Conservation (phyloP, 164 flowering plant species). For the Vitis riparia region DNA sequence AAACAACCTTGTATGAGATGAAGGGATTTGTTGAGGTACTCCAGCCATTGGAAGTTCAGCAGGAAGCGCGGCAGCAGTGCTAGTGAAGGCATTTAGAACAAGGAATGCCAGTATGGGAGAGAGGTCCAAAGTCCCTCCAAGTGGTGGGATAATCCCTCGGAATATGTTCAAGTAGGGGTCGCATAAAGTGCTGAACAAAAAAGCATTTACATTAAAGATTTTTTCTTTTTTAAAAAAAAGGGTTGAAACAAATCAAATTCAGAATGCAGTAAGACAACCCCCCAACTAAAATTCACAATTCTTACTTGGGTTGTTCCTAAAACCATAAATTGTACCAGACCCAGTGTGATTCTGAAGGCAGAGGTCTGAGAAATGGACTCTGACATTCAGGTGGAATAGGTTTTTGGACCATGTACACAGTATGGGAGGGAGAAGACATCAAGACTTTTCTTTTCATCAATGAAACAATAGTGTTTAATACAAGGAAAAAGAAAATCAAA, state of each 20-base stretch:
- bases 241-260: too few species aligned
- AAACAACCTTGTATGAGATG: constrained; percentile 13
- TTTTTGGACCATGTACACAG: too few species aligned
- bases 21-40: constrained; percentile 7
- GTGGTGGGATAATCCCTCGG: constrained; percentile 92
- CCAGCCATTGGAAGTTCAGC: constrained; percentile 67
- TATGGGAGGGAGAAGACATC: too few species aligned
- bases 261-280: too few species aligned
- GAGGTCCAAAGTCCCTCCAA: constrained; percentile 89
- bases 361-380: too few species aligned
- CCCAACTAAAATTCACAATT: too few species aligned
- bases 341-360: too few species aligned
- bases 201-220: background rate
- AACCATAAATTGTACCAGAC: too few species aligned
- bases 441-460: background rate
- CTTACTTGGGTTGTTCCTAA: too few species aligned
- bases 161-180: constrained; percentile 96
- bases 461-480: background rate
- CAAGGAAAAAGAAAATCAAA: background rate
- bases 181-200: constrained; percentile 72
- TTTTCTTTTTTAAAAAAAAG: too few species aligned
- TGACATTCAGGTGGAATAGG: too few species aligned
- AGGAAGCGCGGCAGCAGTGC: constrained; percentile 88
- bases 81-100: constrained; percentile 81
- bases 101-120: constrained; percentile 92